Evolutionary conservation across 2,329 filamentous ascomycete species (phyloP).

Genomic region (Cladosporium cucumerinum): DNA sequence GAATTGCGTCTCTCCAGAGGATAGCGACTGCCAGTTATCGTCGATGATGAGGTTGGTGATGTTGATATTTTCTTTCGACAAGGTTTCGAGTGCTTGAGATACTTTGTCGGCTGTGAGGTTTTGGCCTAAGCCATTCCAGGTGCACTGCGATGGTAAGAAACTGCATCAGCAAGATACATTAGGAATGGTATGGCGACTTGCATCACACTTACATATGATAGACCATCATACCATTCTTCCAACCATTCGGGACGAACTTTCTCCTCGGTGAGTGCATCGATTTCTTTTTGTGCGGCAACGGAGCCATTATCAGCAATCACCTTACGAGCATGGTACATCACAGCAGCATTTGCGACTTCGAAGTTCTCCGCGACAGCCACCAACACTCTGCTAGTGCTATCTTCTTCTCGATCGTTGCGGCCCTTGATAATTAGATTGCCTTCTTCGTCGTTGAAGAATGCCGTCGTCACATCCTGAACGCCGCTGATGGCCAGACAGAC

Average conservation of each 20-base stretch:
- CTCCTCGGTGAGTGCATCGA: slow-evolving; percentile 45
- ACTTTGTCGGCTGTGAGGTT: slow-evolving; percentile 78
- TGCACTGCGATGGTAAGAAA: slow-evolving; percentile 53
- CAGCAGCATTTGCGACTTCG: slow-evolving; percentile 72
- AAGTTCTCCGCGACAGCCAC: slow-evolving; percentile 70
- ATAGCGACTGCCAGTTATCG: slow-evolving; percentile 87
- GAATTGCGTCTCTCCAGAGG: slow-evolving; percentile 54
- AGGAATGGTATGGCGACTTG: not conserved
- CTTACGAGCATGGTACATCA: slow-evolving; percentile 82
- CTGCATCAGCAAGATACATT: not conserved
- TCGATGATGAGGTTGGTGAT: slow-evolving; percentile 89
- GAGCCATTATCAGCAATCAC: slow-evolving; percentile 48
- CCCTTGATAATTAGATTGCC: slow-evolving; percentile 67
- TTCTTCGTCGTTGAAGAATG: slow-evolving; percentile 62
- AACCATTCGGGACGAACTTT: slow-evolving; percentile 63
- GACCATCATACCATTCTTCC: slow-evolving; percentile 85
- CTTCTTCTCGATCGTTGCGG: slow-evolving; percentile 62
- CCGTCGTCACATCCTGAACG: slow-evolving; percentile 64
- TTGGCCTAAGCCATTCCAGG: slow-evolving; percentile 91
- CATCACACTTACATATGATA: slow-evolving; percentile 59
- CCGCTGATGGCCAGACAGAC: slow-evolving; percentile 78
- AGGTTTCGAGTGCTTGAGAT: slow-evolving; percentile 66
- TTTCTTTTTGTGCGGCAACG: slow-evolving; percentile 44
- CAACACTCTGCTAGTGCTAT: slow-evolving; percentile 60
- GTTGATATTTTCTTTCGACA: slow-evolving; percentile 69